These are phyloP conservation scores for Paecilomyces formosus DNA, from an alignment of 2,329 filamentous ascomycete genomes.

Conservation along the genomic window DNA sequence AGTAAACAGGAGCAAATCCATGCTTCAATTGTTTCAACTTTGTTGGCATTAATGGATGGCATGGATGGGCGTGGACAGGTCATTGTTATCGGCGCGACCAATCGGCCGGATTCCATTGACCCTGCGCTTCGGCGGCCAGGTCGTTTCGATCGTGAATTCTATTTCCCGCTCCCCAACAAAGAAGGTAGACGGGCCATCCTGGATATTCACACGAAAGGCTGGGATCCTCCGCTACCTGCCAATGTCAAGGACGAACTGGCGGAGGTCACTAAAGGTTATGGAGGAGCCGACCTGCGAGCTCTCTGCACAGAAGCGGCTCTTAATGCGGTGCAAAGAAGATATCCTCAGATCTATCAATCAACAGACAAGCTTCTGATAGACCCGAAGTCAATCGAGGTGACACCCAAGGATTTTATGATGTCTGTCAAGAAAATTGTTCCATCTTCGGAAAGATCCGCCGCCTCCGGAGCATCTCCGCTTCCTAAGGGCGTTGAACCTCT, in stretches of 20 bases:
- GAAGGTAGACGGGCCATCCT: conserved; percentile 78
- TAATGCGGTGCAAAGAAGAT: conserved; percentile 91
- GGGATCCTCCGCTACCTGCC: conserved; percentile 68
- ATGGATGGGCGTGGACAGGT: conserved; percentile 98
- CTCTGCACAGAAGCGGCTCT: conserved; percentile 93
- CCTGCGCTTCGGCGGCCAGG: conserved; percentile 90
- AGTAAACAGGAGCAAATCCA: conserved; percentile 99
- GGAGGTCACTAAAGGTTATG: conserved; percentile 89
- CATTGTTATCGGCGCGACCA: conserved; percentile 97
- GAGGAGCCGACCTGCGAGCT: conserved; percentile 87
- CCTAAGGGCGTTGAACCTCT: conserved; percentile 75
- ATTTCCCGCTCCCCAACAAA: conserved; percentile 84
- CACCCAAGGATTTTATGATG: conserved; percentile 93
- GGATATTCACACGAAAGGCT: conserved; percentile 90
- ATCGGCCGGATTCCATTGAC: conserved; percentile 92
- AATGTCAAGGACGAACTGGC: conserved; percentile 75
- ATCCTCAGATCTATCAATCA: conserved; percentile 91
- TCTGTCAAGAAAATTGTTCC: conserved; percentile 95
- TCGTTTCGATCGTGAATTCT: conserved; percentile 95
- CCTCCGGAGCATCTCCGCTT: conserved; percentile 74
- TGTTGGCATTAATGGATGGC: conserved; percentile 92
- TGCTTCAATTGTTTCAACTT: conserved; percentile 89
- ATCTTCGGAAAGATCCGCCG: conserved; percentile 83
- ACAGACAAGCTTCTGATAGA: conserved; percentile 86
- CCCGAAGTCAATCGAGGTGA: conserved; percentile 72